Percentiles rank a stretch among this genome's conserved stretches.
phyloP scores from a whole-genome alignment of 2,329 filamentous ascomycete genomes.

The Diplodia seriata region DNA sequence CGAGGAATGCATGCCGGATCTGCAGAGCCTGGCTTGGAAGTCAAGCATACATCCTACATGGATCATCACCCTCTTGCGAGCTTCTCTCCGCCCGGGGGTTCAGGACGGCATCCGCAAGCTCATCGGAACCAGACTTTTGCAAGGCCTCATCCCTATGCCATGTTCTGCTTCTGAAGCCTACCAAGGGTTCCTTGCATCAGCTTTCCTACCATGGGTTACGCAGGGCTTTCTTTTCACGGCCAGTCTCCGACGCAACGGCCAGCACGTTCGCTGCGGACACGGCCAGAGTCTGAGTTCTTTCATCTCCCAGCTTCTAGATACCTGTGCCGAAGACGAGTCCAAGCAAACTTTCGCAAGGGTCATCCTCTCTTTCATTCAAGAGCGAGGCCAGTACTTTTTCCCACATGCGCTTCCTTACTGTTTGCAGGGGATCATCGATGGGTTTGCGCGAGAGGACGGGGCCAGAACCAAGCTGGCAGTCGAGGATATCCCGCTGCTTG shows the following conservation, averaged over 20 bases:
- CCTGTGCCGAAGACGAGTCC: constrained; percentile 30
- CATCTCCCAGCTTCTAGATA: constrained; percentile 43
- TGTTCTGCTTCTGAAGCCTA: constrained; percentile 44
- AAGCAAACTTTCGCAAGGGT: constrained; percentile 39
- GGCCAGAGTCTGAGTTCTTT: constrained; percentile 49
- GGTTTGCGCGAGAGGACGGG: constrained; percentile 32
- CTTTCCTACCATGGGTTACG: constrained; percentile 57
- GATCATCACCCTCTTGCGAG: constrained; percentile 52
- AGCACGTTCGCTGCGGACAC: constrained; percentile 48
- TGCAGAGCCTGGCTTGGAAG: constrained; percentile 47
- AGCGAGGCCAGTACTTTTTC: constrained; percentile 46
- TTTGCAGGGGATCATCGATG: constrained; percentile 51
- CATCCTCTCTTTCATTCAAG: constrained; percentile 47
- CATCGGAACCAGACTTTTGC: constrained; percentile 55
- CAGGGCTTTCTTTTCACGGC: constrained; percentile 54
- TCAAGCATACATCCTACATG: constrained; percentile 50
- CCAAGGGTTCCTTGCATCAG: constrained; percentile 50
- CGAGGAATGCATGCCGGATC: constrained; percentile 53
- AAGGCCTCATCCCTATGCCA: constrained; percentile 31
- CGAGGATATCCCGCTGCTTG: constrained; percentile 44
- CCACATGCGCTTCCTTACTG: constrained; percentile 52
- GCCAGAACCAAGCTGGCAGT: constrained; percentile 34
- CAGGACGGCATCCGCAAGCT: constrained; percentile 57
- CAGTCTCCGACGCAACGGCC: constrained; percentile 44
- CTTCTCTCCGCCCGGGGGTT: constrained; percentile 50